Evolutionary conservation across 768 basidiomycete genomes (phyloP).

Genomic region (Austroboletus eburneus): DNA sequence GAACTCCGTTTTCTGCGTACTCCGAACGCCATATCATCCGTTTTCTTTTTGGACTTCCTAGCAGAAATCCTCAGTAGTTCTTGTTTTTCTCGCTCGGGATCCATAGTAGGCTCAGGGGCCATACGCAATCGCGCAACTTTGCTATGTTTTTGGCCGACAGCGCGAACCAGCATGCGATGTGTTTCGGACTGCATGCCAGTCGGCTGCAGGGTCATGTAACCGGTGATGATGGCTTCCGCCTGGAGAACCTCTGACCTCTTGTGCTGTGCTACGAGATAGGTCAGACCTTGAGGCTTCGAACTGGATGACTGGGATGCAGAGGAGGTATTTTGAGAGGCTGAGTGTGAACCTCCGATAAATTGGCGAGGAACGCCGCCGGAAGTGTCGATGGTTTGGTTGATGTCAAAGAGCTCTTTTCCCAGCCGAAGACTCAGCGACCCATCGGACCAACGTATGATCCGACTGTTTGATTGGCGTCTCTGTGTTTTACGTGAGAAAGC

Average conservation of each 20-base stretch:
- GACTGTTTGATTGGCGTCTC: conserved; percentile 85
- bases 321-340: conserved; percentile 38
- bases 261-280: conserved; percentile 88
- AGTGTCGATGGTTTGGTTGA: conserved; percentile 73
- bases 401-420: conserved; percentile 92
- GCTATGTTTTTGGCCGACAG: conserved; percentile 81
- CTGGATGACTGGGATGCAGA: conserved; percentile 35
- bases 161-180: conserved; percentile 82
- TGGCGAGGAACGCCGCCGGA: conserved; percentile 64
- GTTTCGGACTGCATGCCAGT: conserved; percentile 89
- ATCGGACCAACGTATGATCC: conserved; percentile 94
- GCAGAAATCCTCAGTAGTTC: conserved; percentile 63
- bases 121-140: conserved; percentile 76
- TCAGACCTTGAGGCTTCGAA: conserved; percentile 66
- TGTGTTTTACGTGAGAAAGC: conserved; percentile 28
- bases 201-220: conserved; percentile 79
- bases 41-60: conserved; percentile 58
- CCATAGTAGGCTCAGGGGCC: conserved; percentile 71
- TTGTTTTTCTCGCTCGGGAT: conserved; percentile 69
- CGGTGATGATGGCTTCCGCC: conserved; percentile 77
- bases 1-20: conserved; percentile 45
- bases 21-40: conserved; percentile 47
- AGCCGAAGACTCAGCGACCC: conserved; percentile 86
- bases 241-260: conserved; percentile 85
- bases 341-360: conserved; percentile 45